These are phyloP conservation scores for Parsonsia alboflavescens DNA, from an alignment of 257 asterid species.

Conservation along the genomic window DNA sequence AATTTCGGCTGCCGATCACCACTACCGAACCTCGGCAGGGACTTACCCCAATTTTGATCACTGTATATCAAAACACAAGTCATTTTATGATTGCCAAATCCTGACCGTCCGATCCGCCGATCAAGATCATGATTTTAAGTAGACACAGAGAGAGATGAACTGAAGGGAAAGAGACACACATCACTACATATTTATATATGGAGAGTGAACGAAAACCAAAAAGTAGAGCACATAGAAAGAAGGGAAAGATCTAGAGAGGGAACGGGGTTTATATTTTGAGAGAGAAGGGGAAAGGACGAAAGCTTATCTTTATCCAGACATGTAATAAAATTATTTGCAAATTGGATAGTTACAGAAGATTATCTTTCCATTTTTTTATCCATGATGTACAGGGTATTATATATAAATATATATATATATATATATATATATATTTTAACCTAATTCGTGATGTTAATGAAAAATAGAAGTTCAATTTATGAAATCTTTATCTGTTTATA, in stretches of 20 bases:
- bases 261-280: neutral
- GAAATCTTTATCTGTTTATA: too few species aligned
- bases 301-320: slow-evolving; percentile 61
- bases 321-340: slow-evolving; percentile 27
- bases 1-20: slow-evolving; percentile 3
- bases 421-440: too few species aligned
- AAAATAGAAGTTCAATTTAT: too few species aligned
- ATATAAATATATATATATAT: too few species aligned
- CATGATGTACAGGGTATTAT: too few species aligned
- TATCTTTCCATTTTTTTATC: slow-evolving; percentile 38
- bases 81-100: slow-evolving; percentile 15
- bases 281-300: too few species aligned
- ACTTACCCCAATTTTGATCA: neutral
- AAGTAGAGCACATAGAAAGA: neutral
- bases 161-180: too few species aligned
- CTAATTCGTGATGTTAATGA: too few species aligned
- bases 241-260: neutral
- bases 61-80: slow-evolving; percentile 13
- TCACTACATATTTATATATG: too few species aligned
- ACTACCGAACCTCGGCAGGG: slow-evolving; percentile 16
- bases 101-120: slow-evolving; percentile 26
- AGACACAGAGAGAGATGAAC: too few species aligned
- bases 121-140: slow-evolving; percentile 8
- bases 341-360: slow-evolving; percentile 46
- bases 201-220: neutral